Base-by-base conservation (phyloP, 306 rosid genomes). In the Pyrus pyrifolia region DNA sequence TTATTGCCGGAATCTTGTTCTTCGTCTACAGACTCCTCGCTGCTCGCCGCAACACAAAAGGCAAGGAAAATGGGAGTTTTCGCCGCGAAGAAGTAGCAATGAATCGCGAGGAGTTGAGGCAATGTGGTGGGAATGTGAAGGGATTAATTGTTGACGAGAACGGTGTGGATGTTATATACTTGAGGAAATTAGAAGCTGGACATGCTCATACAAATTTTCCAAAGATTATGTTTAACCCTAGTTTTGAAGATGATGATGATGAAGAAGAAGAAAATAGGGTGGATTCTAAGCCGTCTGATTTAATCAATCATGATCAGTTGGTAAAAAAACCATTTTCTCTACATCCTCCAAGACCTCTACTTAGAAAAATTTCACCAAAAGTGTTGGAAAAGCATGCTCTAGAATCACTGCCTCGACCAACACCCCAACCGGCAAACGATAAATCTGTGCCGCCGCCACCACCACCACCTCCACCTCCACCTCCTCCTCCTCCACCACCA, bases 101-200 rank as follows among this genome's bases (percentile, higher is more conserved):
- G 76, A 76, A 69, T 58, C 72, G 66, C 30, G 77, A 78, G 61
- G 88, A 81, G 53, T 73, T 89, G 3, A 84, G 81, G 76, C 78
- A 81, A 75, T 38, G 75, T 63, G 71, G 86, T 40, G 83, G 86
- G 27, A 85, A 75, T 78, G 84, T 87, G 72, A 88, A 85, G 49
- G 96, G 84, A 12, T 27, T 72, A 73, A 71, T 86, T 64, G 88
- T 79, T 75, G 84, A 81, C 60, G 87, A 85, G 71, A 83, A 88
- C 72, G 88, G 89, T 27, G 68, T 80, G 68, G 89, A 85, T 75
- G 79, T 78, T 59, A 75, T 90, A 67, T 83, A 87, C 49, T 74
- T 74, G 86, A 76, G 76, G 79, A 85, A 82, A 65, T 80, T 69
- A 29, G 87, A 88, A 82, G 84, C 78, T 18, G 89, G 85, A 18